phyloP scores from a whole-genome alignment of 306 rosid genomes.

The Oxytropis ochrocephala region DNA sequence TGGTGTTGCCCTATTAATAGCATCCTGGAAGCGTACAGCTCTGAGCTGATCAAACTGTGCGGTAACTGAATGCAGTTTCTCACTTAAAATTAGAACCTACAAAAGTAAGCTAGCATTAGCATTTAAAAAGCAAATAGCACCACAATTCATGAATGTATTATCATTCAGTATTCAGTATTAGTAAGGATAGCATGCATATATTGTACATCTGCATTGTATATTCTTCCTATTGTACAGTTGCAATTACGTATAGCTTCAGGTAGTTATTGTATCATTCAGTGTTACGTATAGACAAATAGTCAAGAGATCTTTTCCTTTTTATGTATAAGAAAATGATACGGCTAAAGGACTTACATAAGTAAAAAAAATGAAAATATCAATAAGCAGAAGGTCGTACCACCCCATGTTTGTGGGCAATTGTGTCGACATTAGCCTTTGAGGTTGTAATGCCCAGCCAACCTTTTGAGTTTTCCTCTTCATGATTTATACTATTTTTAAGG shows the following conservation, averaged over 20 bases:
- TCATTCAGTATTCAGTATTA: not conserved
- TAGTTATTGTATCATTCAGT: not conserved
- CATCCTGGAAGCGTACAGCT: slow-evolving; percentile 86
- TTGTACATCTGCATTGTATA: not conserved
- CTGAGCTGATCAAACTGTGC: slow-evolving; percentile 89
- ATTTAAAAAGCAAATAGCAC: not conserved
- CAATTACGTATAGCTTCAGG: not conserved
- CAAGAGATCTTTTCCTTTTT: not conserved
- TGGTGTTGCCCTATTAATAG: slow-evolving; percentile 70
- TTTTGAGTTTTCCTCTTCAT: slow-evolving; percentile 62
- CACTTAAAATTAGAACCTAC: slow-evolving; percentile 84
- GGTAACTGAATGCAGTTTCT: slow-evolving; percentile 85
- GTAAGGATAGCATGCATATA: not conserved
- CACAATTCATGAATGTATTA: slow-evolving; percentile 1
- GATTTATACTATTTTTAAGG: slow-evolving; percentile 69
- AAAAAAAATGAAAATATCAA: not conserved
- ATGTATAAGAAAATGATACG: not conserved
- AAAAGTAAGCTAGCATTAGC: slow-evolving; percentile 10
- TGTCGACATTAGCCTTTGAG: slow-evolving; percentile 69
- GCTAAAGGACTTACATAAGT: not conserved
- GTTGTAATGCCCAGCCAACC: slow-evolving; percentile 74
- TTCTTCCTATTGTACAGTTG: not conserved
- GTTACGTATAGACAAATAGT: not conserved
- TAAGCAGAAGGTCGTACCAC: slow-evolving; percentile 61
- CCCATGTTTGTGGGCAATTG: slow-evolving; percentile 94